Base-by-base conservation (phyloP, 495 filamentous ascomycete genomes). In the Xylaria flabelliformis region DNA sequence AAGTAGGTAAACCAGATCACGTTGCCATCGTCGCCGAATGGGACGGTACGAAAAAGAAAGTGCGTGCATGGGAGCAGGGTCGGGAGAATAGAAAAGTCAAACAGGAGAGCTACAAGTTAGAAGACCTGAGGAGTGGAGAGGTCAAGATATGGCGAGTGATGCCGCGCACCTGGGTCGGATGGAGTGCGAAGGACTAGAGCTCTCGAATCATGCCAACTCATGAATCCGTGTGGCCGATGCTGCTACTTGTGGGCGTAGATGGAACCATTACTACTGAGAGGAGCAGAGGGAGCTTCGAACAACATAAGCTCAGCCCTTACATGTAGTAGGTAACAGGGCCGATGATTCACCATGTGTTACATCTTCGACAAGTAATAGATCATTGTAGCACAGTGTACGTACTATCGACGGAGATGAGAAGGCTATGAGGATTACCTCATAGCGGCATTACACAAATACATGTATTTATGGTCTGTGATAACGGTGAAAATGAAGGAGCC, bases 41-140 rank as follows among this genome's bases (percentile, higher is more conserved):
- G 96, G 96, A 99, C 80, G 96, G 96, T 41, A 97, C 94, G 34
- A 97, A 98, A 87, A 98, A 97, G 89, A 97, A 97, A 87, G 91
- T 99, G 46, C 84, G 95, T 50, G 95, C 91, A 0, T 98, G 93
- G 92, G 96, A 99, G 78, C 96, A 99, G 78, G 96, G 95, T 0
- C 85, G 96, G 41, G 96, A 98, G 82, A 95, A 90, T 79, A 96
- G 91, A 83, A 98, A 98, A 84, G 92, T 97, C 48, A 97, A 95
- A 84, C 83, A 93, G 69, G 95, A 98, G 85, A 94, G 93, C 80
- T 98, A 93, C 80, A 94, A 95, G 83, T 85, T 99, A 64, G 94
- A 93, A 48, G 96, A 99, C 83, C 77, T 99, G 76, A 87, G 93
- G 79, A 95, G 91, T 81, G 96, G 96, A 13, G 96, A 99, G 84